Conservation (phyloP, 306 rosid genomes). For the Vigna angularis region DNA sequence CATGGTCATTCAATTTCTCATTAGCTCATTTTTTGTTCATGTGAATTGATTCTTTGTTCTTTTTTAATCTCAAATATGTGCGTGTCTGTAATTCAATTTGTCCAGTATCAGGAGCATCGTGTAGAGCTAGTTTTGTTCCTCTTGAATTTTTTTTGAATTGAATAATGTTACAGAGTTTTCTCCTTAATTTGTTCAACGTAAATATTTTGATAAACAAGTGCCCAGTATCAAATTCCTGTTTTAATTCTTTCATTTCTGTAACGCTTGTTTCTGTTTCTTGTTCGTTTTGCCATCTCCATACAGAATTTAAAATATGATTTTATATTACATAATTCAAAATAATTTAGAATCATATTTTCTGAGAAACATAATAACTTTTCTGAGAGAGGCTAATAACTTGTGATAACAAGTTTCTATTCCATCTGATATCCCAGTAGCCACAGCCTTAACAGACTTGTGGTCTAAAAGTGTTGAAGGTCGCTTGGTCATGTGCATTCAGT, state of each 20-base stretch:
- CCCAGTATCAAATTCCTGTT: not conserved
- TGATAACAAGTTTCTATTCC: too few species aligned
- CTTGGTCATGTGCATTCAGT: too few species aligned
- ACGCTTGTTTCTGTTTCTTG: too few species aligned
- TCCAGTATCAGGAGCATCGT: conserved; percentile 28
- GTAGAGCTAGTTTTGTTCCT: conserved; percentile 32
- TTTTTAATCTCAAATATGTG: conserved; percentile 29
- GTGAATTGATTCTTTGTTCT: conserved; percentile 42
- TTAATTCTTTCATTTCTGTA: not conserved
- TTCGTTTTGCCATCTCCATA: too few species aligned
- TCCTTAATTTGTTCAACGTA: not conserved
- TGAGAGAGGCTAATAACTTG: too few species aligned
- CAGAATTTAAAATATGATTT: too few species aligned
- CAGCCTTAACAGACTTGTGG: too few species aligned
- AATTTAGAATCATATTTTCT: too few species aligned
- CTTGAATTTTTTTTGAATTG: conserved; percentile 41
- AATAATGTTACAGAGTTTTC: conserved; percentile 10
- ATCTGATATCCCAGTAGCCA: too few species aligned
- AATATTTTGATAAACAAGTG: not conserved
- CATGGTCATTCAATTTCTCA: conserved; percentile 28
- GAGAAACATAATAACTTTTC: too few species aligned
- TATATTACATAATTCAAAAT: too few species aligned
- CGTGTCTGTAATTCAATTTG: conserved; percentile 43
- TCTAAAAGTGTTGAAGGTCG: too few species aligned
- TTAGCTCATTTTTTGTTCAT: conserved; percentile 43